These are phyloP conservation scores for Olyra latifolia DNA, from an alignment of 176 grass and related monocot genomes.

Conservation along the genomic window DNA sequence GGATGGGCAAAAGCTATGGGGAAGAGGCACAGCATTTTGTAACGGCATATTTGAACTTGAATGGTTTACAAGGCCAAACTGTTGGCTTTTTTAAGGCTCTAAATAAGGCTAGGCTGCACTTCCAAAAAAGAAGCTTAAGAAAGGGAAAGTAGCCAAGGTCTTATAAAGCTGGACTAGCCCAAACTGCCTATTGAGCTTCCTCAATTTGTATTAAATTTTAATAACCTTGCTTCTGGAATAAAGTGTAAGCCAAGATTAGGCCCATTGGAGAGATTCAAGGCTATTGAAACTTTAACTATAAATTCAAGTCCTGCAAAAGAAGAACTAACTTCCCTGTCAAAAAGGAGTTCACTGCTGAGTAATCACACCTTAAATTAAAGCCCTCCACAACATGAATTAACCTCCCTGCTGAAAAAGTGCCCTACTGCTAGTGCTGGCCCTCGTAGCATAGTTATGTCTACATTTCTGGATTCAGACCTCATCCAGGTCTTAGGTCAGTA, in stretches of 20 bases:
- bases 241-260: not conserved
- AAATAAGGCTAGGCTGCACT: too few relatives aligned
- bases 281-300: too few relatives aligned
- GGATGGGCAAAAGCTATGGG: not conserved
- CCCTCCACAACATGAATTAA: not conserved
- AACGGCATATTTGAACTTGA: too few relatives aligned
- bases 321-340: too few relatives aligned
- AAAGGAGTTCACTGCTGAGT: too few relatives aligned
- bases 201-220: not conserved
- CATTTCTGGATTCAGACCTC: not conserved
- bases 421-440: not conserved
- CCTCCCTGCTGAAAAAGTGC: not conserved
- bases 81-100: too few relatives aligned
- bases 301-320: too few relatives aligned
- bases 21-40: too few relatives aligned
- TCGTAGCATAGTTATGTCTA: not conserved
- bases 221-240: not conserved
- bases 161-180: too few relatives aligned
- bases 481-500: not conserved
- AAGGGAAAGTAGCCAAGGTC: not conserved
- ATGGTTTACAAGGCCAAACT: too few relatives aligned
- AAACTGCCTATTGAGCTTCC: not conserved
- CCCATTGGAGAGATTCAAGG: too few relatives aligned
- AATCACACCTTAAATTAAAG: not conserved
- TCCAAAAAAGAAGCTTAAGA: not conserved